Evolutionary conservation across 257 asterid genomes (phyloP).

Genomic region (Galeopsis tetrahit): DNA sequence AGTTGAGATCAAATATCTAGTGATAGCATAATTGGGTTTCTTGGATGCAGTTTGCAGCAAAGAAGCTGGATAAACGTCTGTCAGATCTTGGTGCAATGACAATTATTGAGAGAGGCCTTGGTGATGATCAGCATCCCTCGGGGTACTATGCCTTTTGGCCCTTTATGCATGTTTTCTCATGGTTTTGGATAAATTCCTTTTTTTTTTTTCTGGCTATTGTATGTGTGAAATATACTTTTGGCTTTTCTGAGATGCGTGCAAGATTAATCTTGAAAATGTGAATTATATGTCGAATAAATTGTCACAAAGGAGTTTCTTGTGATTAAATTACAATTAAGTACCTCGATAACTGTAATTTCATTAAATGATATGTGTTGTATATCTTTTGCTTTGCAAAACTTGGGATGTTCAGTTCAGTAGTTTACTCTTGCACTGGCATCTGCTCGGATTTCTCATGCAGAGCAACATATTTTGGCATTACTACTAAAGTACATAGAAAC

Average conservation of each 20-base stretch:
- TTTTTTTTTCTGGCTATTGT: constrained; percentile 7
- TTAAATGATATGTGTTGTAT: neutral
- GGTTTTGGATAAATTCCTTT: constrained; percentile 11
- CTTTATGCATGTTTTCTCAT: constrained; percentile 15
- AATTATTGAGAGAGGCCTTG: constrained; percentile 84
- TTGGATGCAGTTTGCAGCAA: constrained; percentile 86
- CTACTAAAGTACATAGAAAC: neutral
- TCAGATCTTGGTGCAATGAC: constrained; percentile 78
- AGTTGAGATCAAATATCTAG: constrained; percentile 19
- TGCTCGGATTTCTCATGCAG: neutral
- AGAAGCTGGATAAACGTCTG: constrained; percentile 93
- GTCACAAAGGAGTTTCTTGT: constrained; percentile 9
- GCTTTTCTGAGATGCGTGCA: constrained; percentile 3
- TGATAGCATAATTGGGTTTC: constrained; percentile 23
- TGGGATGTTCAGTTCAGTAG: constrained; percentile 19
- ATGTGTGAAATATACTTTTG: neutral
- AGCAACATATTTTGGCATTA: neutral
- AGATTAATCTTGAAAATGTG: constrained; percentile 7
- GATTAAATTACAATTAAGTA: constrained; percentile 1
- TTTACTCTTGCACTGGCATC: constrained; percentile 7
- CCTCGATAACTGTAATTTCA: neutral
- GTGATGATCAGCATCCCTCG: constrained; percentile 97
- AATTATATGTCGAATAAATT: constrained; percentile 8
- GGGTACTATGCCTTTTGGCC: constrained; percentile 60
- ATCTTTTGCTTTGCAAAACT: constrained; percentile 7